Evolutionary conservation across 345 rosid species (phyloP).

Genomic region (Citrus sp.): DNA sequence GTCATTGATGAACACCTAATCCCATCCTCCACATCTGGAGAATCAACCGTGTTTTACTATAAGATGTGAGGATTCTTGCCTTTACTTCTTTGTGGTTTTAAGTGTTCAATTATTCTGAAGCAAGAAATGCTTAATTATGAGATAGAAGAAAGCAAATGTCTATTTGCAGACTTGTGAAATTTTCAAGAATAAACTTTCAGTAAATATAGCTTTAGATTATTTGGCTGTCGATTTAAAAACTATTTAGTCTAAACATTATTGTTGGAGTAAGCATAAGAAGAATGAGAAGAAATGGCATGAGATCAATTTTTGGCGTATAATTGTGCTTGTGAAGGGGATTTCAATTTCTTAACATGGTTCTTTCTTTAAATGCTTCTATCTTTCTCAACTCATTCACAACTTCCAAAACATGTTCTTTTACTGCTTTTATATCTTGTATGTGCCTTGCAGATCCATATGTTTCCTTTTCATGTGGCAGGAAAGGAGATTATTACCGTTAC

Average conservation of each 20-base stretch:
- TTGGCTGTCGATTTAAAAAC: not conserved
- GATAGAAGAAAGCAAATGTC: not conserved
- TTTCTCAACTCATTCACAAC: not conserved
- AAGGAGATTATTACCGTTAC: constrained; percentile 56
- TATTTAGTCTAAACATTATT: not conserved
- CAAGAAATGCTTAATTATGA: not conserved
- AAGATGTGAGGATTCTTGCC: constrained; percentile 53
- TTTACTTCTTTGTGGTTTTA: not conserved
- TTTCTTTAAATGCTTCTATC: not conserved
- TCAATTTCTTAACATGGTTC: not conserved
- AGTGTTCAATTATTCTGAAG: not conserved
- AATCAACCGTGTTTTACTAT: constrained; percentile 76
- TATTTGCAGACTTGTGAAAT: not conserved
- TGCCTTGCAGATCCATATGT: not conserved
- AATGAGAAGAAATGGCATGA: not conserved
- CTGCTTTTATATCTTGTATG: not conserved
- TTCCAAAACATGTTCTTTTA: not conserved
- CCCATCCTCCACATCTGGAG: constrained; percentile 68
- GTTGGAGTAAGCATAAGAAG: not conserved
- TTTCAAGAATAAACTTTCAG: not conserved
- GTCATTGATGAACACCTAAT: constrained; percentile 64
- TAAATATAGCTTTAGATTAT: not conserved
- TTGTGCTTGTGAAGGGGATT: not conserved
- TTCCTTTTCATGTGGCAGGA: constrained; percentile 28
- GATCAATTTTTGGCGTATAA: not conserved